Percentiles rank a stretch among this genome's conserved stretches.
These are phyloP conservation scores for Euptelea pleiosperma DNA, from an alignment of 164 flowering plant species.

Conservation along the genomic window DNA sequence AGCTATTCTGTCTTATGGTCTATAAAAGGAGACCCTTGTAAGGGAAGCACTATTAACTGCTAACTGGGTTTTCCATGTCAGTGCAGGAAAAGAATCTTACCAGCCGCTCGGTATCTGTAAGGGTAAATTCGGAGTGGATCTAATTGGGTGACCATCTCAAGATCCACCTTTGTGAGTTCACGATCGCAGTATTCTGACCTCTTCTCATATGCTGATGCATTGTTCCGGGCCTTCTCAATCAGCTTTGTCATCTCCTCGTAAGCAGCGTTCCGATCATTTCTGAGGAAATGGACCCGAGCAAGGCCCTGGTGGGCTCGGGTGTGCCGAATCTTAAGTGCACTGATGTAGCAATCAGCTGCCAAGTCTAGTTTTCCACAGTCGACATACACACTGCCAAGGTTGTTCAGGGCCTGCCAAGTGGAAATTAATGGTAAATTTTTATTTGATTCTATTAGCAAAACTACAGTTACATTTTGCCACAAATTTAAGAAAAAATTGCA, in stretches of 20 bases:
- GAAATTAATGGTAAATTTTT: not conserved
- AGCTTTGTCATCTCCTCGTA: conserved; percentile 90
- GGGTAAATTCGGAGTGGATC: conserved; percentile 98
- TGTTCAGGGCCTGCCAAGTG: conserved; percentile 81
- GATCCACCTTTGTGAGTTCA: conserved; percentile 77
- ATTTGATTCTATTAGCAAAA: too few relatives aligned
- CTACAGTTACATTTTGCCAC: too few relatives aligned
- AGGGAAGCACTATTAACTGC: too few relatives aligned
- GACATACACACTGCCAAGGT: conserved; percentile 93
- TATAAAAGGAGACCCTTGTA: too few relatives aligned
- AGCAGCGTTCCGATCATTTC: conserved; percentile 70
- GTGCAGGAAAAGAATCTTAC: conserved; percentile 30
- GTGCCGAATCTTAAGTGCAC: conserved; percentile 87
- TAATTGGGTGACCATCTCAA: conserved; percentile 82
- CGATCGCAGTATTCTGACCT: conserved; percentile 97
- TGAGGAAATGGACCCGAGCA: conserved; percentile 87
- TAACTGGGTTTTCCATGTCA: too few relatives aligned
- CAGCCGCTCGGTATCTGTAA: conserved; percentile 98
- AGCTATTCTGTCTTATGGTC: too few relatives aligned
- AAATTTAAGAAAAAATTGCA: too few relatives aligned
- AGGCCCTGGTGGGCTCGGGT: conserved; percentile 98
- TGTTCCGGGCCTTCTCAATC: conserved; percentile 82
- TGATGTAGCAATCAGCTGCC: conserved; percentile 94
- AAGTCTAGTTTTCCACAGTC: conserved; percentile 72
- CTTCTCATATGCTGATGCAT: conserved; percentile 98